Conservation (phyloP, 208 protist species). For the Porcisia hertigi region DNA sequence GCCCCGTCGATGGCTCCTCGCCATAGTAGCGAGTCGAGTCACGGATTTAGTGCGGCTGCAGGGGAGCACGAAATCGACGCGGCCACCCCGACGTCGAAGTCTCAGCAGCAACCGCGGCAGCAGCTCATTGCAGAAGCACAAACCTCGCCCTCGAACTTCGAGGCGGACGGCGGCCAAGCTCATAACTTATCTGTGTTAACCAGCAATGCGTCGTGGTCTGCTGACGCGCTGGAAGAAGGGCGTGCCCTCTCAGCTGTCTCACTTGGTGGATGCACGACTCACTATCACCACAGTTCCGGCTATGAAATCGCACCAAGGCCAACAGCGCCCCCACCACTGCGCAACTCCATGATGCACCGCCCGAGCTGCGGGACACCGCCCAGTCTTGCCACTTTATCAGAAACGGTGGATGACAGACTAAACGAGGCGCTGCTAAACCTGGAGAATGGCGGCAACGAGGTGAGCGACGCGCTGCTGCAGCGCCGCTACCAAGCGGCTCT, state of each 20-base stretch:
- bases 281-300: neutral
- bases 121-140: neutral
- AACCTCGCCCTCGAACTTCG: neutral
- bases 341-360: neutral
- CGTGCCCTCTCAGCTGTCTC: neutral
- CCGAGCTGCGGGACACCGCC: neutral
- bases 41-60: conserved; percentile 6
- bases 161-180: neutral
- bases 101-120: conserved; percentile 13
- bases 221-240: neutral
- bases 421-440: conserved; percentile 54
- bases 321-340: neutral
- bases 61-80: conserved; percentile 17
- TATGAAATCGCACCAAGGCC: neutral
- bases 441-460: conserved; percentile 33
- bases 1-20: neutral
- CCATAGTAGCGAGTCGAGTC: neutral
- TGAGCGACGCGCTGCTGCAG: conserved; percentile 19
- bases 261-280: neutral
- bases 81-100: conserved; percentile 21
- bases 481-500: conserved; percentile 8
- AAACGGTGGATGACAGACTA: conserved; percentile 72
- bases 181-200: neutral
- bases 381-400: conserved; percentile 36
- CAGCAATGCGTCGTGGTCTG: neutral